Conservation (phyloP, 805 yeast genomes). For the Jamesozyma rosinii region DNA sequence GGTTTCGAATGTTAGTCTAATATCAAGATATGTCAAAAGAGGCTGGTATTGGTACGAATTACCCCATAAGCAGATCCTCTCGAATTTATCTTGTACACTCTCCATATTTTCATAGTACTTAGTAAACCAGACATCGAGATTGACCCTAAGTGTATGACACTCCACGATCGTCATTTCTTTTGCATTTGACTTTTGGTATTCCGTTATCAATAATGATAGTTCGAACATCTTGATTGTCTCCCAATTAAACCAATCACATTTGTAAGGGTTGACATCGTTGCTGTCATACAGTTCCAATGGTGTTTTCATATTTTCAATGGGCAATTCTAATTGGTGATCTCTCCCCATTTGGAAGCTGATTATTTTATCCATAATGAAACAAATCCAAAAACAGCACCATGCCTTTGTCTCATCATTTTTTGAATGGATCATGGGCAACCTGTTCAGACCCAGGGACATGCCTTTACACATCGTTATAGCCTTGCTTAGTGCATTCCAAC, state of each 20-base stretch:
- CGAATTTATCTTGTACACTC: not conserved
- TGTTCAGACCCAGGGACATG: constrained; percentile 35
- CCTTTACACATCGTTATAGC: constrained; percentile 38
- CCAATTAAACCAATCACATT: constrained; percentile 15
- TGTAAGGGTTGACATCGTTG: constrained; percentile 3
- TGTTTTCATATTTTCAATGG: constrained; percentile 14
- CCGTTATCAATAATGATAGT: constrained; percentile 13
- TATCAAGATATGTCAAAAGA: constrained; percentile 17
- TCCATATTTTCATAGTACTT: not conserved
- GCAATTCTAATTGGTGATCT: constrained; percentile 27
- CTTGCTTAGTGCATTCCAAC: constrained; percentile 35
- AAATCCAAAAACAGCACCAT: constrained; percentile 46
- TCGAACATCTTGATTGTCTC: constrained; percentile 17
- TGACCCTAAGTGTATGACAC: constrained; percentile 7
- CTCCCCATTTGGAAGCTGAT: constrained; percentile 47
- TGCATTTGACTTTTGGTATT: constrained; percentile 14
- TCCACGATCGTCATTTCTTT: constrained; percentile 15
- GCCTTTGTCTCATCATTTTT: constrained; percentile 38
- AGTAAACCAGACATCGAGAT: constrained; percentile 12
- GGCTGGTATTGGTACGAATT: constrained; percentile 12
- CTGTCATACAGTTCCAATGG: constrained; percentile 8
- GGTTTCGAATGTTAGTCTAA: constrained; percentile 16
- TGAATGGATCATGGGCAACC: constrained; percentile 19
- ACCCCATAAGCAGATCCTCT: not conserved
- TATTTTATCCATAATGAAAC: constrained; percentile 45